These are phyloP conservation scores for Syzygium jambos DNA, from an alignment of 345 rosid genomes.

Conservation along the genomic window DNA sequence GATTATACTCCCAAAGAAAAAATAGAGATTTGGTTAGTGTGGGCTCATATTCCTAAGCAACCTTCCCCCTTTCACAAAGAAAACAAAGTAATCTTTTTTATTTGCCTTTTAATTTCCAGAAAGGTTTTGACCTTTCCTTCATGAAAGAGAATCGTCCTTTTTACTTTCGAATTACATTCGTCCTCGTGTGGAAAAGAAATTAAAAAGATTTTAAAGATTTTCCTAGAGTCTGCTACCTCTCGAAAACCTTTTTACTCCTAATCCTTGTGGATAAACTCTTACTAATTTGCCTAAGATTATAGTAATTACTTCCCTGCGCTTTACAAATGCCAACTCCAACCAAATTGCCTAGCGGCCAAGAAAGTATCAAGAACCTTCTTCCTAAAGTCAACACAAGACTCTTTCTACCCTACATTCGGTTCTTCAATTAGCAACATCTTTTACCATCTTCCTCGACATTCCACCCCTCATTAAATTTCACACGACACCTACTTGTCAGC, in stretches of 20 bases:
- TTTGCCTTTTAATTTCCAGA: neutral
- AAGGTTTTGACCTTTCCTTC: neutral
- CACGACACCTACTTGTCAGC: neutral
- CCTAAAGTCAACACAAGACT: neutral
- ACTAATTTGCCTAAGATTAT: neutral
- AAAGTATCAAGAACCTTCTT: too few species aligned
- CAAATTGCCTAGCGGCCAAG: neutral
- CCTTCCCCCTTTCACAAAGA: neutral
- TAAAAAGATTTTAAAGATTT: neutral
- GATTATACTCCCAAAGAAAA: neutral
- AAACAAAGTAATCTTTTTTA: neutral
- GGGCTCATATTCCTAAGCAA: neutral
- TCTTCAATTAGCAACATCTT: neutral
- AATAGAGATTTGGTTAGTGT: neutral
- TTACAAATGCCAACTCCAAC: neutral
- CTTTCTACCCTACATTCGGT: neutral
- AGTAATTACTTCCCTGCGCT: neutral
- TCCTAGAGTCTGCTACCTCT: neutral
- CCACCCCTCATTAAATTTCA: neutral
- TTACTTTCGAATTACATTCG: neutral
- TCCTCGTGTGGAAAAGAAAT: neutral
- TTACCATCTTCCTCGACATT: neutral
- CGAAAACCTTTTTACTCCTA: neutral
- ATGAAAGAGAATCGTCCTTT: neutral
- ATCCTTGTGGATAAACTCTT: neutral